Conservation (phyloP, 345 rosid species). For the Lagerstroemia speciosa region DNA sequence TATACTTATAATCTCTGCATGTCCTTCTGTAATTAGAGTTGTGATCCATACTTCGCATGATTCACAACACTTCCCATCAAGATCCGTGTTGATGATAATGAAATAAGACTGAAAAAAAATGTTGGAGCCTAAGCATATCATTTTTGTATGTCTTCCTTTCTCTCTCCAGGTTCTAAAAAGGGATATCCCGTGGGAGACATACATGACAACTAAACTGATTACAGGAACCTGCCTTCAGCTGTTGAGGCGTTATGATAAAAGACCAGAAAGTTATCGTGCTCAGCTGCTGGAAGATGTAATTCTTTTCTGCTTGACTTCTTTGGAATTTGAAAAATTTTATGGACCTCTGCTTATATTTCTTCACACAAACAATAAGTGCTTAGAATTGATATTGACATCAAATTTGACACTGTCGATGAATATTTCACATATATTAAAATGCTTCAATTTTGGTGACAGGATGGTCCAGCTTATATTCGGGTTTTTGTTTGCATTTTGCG, state of each 20-base stretch:
- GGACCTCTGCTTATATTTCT: not conserved
- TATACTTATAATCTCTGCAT: not conserved
- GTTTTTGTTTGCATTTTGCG: slow-evolving; percentile 81
- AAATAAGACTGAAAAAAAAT: not conserved
- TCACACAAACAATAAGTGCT: not conserved
- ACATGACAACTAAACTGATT: slow-evolving; percentile 83
- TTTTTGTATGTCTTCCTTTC: not conserved
- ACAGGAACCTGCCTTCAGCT: slow-evolving; percentile 80
- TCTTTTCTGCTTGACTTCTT: slow-evolving; percentile 6
- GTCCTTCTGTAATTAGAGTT: not conserved
- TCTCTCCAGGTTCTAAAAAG: slow-evolving; percentile 65
- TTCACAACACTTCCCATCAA: not conserved
- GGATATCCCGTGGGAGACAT: slow-evolving; percentile 99
- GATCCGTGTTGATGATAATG: slow-evolving; percentile 2
- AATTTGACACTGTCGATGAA: too few species aligned
- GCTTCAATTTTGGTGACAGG: slow-evolving; percentile 36
- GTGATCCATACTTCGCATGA: not conserved
- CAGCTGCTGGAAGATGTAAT: slow-evolving; percentile 83
- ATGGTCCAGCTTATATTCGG: slow-evolving; percentile 84
- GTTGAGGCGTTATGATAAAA: slow-evolving; percentile 79
- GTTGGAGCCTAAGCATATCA: too few species aligned
- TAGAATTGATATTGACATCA: not conserved
- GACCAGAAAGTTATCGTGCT: slow-evolving; percentile 66
- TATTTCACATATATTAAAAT: too few species aligned
- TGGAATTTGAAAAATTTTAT: not conserved